phyloP scores from a whole-genome alignment of 768 basidiomycete species.

The Phanerochaete carnosa region DNA sequence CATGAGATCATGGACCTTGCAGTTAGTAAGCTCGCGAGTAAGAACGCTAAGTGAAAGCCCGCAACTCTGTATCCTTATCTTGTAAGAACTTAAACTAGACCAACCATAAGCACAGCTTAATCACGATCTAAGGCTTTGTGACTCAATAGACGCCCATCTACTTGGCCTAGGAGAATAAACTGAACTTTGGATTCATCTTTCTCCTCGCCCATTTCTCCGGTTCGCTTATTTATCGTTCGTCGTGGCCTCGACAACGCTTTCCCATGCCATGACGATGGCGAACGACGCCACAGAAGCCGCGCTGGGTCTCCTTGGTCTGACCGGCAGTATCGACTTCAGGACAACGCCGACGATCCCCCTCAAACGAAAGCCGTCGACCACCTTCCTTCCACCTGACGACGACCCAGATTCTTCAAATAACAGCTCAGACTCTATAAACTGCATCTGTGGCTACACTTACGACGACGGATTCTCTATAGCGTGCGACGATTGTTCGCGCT shows the following conservation, averaged over 20 bases:
- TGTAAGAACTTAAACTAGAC: too few relatives aligned
- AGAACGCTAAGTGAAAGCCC: background rate
- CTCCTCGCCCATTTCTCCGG: background rate
- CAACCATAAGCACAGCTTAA: too few relatives aligned
- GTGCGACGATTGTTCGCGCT: conserved; percentile 77
- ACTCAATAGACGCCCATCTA: background rate
- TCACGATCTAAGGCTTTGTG: background rate
- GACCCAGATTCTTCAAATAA: conserved; percentile 13
- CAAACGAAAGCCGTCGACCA: conserved; percentile 32
- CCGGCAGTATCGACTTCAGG: conserved; percentile 30
- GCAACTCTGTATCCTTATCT: too few relatives aligned
- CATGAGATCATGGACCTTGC: too few relatives aligned
- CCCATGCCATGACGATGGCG: conserved; percentile 29
- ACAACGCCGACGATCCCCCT: conserved; percentile 31
- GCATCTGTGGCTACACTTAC: conserved; percentile 69
- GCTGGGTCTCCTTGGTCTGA: conserved; percentile 53
- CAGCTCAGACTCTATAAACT: conserved; percentile 52
- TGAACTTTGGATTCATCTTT: background rate
- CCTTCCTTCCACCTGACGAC: conserved; percentile 7
- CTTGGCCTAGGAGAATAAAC: background rate
- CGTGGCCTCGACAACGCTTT: background rate
- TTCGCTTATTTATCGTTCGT: conserved; percentile 1
- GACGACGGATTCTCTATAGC: conserved; percentile 87
- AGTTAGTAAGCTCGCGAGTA: background rate
- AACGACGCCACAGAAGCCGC: conserved; percentile 60